Conservation (phyloP, 2,329 filamentous ascomycete genomes). For the Talaromyces sp. region DNA sequence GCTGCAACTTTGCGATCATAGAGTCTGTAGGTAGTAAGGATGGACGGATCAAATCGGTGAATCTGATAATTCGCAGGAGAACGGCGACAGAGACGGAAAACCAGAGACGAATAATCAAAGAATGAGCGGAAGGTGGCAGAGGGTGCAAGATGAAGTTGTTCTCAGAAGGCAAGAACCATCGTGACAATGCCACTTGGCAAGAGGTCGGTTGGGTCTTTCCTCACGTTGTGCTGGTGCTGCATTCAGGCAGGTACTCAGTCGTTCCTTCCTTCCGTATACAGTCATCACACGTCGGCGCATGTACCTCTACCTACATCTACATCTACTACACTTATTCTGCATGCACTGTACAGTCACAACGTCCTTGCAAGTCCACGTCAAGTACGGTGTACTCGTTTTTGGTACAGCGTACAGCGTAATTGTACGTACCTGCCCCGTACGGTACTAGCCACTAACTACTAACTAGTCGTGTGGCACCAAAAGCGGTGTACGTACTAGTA, state of each 20-base stretch:
- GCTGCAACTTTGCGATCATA: not conserved
- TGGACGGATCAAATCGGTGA: not conserved
- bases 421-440: slow-evolving; percentile 3
- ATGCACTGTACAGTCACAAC: not conserved
- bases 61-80: not conserved
- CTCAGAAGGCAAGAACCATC: not conserved
- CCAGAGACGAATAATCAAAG: not conserved
- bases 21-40: not conserved
- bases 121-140: not conserved
- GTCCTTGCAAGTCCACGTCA: not conserved
- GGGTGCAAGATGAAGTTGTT: not conserved
- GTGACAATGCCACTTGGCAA: slow-evolving; percentile 4
- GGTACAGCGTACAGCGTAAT: not conserved
- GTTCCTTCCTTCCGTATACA: slow-evolving; percentile 1
- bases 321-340: not conserved
- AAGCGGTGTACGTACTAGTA: slow-evolving; percentile 16
- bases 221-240: not conserved
- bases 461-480: slow-evolving; percentile 3
- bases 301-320: not conserved
- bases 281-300: not conserved
- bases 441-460: not conserved
- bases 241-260: slow-evolving; percentile 10
- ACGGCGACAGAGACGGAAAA: not conserved
- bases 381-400: not conserved
- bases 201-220: slow-evolving; percentile 5